A percentile compares a stretch with the other conserved stretches of the same genome.
These are phyloP conservation scores for Pythium utonaiense DNA, from an alignment of 352 stramenopile species.

Conservation along the genomic window DNA sequence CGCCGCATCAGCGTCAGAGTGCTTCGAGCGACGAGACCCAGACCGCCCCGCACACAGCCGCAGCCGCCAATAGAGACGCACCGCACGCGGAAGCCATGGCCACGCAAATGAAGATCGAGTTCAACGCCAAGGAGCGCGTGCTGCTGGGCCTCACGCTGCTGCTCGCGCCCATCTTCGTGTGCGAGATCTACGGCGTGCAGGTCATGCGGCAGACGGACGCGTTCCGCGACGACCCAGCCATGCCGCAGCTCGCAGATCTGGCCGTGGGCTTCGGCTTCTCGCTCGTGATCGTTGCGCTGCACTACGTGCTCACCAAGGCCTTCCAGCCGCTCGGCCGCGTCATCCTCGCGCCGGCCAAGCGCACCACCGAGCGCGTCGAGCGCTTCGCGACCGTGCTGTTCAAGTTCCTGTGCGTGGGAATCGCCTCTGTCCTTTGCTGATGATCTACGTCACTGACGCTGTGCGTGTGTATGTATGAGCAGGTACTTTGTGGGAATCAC, in stretches of 20 bases:
- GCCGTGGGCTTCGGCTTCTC: conserved; percentile 30
- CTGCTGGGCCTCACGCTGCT: conserved; percentile 53
- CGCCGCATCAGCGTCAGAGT: neutral
- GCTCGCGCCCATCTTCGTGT: conserved; percentile 53
- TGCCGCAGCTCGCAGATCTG: conserved; percentile 51
- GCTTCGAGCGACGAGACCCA: neutral
- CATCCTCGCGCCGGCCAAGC: conserved; percentile 51
- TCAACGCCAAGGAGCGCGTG: conserved; percentile 59
- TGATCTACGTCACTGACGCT: no score
- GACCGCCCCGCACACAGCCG: neutral
- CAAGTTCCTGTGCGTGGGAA: conserved; percentile 50
- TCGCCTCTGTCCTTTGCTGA: neutral
- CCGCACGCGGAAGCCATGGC: conserved; percentile 22
- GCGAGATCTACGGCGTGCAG: conserved; percentile 49
- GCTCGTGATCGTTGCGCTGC: conserved; percentile 35
- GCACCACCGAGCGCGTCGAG: conserved; percentile 45
- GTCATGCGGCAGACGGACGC: conserved; percentile 32
- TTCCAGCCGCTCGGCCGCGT: conserved; percentile 45
- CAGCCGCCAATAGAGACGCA: neutral
- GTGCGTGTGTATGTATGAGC: conserved; percentile 2
- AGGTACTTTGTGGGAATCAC: conserved; percentile 59
- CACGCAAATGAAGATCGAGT: conserved; percentile 60
- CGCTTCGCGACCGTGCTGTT: conserved; percentile 71
- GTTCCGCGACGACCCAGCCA: conserved; percentile 27
- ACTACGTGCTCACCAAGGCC: conserved; percentile 30